Percentiles rank a stretch among this genome's conserved stretches.
Evolutionary conservation across 305 asterid genomes (phyloP).

Genomic region (Fraxinus sp.): DNA sequence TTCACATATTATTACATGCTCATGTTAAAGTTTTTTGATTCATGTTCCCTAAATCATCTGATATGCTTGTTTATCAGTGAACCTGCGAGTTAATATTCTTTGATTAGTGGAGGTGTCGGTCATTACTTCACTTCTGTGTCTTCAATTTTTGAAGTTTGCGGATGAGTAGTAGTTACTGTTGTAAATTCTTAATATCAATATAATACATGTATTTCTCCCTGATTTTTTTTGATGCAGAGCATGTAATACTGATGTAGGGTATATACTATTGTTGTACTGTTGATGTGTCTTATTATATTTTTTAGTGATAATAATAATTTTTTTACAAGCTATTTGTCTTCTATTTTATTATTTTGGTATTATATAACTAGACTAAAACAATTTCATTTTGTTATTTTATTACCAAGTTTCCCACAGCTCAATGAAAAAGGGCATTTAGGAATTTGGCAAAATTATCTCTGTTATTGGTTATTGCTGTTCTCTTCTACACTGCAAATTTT

Average conservation of each 20-base stretch:
- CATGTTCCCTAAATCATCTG: conserved; percentile 4
- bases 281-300: neutral
- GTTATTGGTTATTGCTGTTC: neutral
- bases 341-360: neutral
- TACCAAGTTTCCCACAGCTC: neutral
- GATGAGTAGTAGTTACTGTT: neutral
- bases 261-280: neutral
- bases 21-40: conserved; percentile 3
- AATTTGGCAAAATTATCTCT: neutral
- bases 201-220: neutral
- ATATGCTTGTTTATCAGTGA: neutral
- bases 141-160: conserved; percentile 2
- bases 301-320: neutral
- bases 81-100: neutral
- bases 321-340: neutral
- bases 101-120: conserved; percentile 1
- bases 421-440: neutral
- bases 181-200: conserved; percentile 10
- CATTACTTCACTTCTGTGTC: conserved; percentile 12
- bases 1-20: conserved; percentile 14
- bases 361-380: neutral
- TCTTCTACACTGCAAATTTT: neutral
- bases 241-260: neutral
- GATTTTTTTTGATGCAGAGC: neutral
- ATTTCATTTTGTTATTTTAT: neutral